phyloP scores from a whole-genome alignment of 2,329 filamentous ascomycete species.

The Trichoderma sp. region DNA sequence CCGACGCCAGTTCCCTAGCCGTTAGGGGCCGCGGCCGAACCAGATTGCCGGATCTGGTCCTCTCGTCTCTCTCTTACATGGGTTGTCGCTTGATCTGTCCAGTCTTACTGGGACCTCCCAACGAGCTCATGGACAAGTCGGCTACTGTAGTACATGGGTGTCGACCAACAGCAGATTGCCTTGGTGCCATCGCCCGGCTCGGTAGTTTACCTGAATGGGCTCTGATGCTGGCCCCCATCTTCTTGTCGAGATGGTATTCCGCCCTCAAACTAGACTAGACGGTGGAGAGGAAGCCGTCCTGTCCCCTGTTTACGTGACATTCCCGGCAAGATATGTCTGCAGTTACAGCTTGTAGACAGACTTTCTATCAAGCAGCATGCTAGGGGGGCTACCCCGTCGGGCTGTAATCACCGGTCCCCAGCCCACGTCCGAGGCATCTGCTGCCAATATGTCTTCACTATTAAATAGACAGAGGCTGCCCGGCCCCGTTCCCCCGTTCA shows the following conservation, averaged over 20 bases:
- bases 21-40: slow-evolving; percentile 11
- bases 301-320: slow-evolving; percentile 1
- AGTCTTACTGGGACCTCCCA: not conserved
- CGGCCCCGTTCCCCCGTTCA: not conserved
- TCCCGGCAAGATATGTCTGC: too few species aligned
- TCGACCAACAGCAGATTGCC: not conserved
- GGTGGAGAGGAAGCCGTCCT: not conserved
- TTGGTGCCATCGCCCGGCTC: not conserved
- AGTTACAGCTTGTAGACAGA: not conserved
- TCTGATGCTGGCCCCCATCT: not conserved
- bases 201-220: slow-evolving; percentile 3
- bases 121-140: not conserved
- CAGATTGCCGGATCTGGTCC: slow-evolving; percentile 19
- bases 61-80: slow-evolving; percentile 13
- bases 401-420: not conserved
- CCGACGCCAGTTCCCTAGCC: not conserved
- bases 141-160: not conserved
- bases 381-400: not conserved
- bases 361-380: not conserved
- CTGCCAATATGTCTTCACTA: not conserved
- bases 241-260: not conserved
- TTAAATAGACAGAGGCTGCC: slow-evolving; percentile 14
- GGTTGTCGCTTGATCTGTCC: not conserved
- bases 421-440: not conserved
- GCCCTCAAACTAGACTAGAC: not conserved